Evolutionary conservation across 257 asterid genomes (phyloP).

Genomic region (Solanum chilense): DNA sequence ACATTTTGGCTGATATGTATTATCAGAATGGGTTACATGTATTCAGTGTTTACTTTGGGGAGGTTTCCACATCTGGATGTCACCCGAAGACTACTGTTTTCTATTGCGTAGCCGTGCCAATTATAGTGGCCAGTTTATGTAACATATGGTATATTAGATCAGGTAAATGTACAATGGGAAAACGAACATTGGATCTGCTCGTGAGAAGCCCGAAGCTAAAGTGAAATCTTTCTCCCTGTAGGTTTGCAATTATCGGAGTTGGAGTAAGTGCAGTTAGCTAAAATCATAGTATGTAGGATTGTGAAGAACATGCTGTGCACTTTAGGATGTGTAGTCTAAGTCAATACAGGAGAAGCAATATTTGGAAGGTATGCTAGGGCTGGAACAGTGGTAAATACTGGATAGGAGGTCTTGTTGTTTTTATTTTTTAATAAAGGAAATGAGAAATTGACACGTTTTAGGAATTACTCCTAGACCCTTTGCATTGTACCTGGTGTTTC

Average conservation of each 20-base stretch:
- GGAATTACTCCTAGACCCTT: not conserved
- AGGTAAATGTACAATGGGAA: not conserved
- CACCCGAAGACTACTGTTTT: not conserved
- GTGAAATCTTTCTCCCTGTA: not conserved
- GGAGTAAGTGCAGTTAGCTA: not conserved
- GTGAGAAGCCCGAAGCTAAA: not conserved
- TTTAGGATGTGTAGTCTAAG: not conserved
- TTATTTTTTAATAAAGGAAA: not conserved
- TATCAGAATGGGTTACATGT: not conserved
- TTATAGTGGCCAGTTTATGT: not conserved
- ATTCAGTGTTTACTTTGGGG: not conserved
- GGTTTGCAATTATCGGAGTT: not conserved
- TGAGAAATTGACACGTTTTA: not conserved
- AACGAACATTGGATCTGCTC: not conserved
- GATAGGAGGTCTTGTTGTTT: not conserved
- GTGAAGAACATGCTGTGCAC: not conserved
- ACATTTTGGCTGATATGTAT: not conserved
- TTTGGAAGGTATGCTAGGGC: not conserved
- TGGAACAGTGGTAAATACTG: not conserved
- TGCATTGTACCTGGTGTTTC: not conserved
- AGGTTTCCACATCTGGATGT: not conserved
- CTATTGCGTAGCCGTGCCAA: not conserved
- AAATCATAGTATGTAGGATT: not conserved
- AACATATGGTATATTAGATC: not conserved
- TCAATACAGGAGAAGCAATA: not conserved